Evolutionary conservation across 2,329 filamentous ascomycete genomes (phyloP).

Genomic region (Colletotrichum destructivum): DNA sequence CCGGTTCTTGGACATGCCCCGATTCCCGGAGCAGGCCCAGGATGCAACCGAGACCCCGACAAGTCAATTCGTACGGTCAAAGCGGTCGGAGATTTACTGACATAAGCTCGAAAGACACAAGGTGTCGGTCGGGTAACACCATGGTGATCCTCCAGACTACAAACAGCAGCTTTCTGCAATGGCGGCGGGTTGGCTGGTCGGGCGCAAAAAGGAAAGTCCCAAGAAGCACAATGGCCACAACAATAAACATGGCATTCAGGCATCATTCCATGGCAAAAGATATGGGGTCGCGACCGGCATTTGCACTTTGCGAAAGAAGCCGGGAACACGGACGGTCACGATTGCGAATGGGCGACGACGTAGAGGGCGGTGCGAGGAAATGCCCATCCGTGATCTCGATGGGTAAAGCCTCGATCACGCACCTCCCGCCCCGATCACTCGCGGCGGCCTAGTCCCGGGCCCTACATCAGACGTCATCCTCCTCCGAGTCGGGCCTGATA

Average conservation of each 20-base stretch:
- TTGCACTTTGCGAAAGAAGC: conserved; percentile 4
- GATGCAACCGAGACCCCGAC: conserved; percentile 35
- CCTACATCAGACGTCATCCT: conserved; percentile 38
- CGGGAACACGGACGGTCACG: conserved; percentile 21
- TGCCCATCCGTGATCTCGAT: conserved; percentile 24
- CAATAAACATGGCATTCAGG: conserved; percentile 34
- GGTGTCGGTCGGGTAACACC: not conserved
- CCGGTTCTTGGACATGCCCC: conserved; percentile 22
- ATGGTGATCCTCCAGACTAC: not conserved
- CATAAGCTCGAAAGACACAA: conserved; percentile 28
- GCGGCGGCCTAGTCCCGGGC: conserved; percentile 32
- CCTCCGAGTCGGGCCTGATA: conserved; percentile 33
- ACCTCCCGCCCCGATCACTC: conserved; percentile 37
- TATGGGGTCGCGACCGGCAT: conserved; percentile 32
- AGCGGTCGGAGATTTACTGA: conserved; percentile 40
- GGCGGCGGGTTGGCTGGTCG: conserved; percentile 20
- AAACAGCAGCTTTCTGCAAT: too few species aligned
- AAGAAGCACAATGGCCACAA: conserved; percentile 17
- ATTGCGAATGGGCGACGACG: conserved; percentile 17
- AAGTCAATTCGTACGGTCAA: conserved; percentile 17
- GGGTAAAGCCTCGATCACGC: conserved; percentile 37
- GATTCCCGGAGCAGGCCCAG: conserved; percentile 15
- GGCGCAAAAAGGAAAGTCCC: conserved; percentile 25
- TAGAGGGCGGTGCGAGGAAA: conserved; percentile 37
- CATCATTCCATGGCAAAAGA: conserved; percentile 29